Evolutionary conservation across 139 green algal genomes (phyloP), one percentile per base, ranked within the genome.

Genomic region (Chlorokybus atmophyticus): DNA sequence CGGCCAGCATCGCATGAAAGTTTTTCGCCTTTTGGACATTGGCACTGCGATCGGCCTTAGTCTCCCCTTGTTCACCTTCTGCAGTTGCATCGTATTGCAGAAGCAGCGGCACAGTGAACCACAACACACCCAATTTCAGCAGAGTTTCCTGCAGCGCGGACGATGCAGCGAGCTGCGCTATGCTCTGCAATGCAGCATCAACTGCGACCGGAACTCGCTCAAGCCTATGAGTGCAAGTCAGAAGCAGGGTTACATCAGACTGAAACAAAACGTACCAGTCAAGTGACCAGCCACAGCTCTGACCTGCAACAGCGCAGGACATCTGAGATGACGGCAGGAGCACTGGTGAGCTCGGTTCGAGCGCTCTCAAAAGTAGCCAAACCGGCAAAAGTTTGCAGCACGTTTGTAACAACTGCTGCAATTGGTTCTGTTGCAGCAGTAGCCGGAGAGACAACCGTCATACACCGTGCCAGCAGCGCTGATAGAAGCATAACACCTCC

Each of bases 21-120:
- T 85, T 87, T 4, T 62, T 68, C 2, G 82, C 79, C 3, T 71
- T 70, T 67, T 80, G 67, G 52, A 76, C 1, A 44, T 35, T 63
- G n/a, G 8, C 14, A 8, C 21, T 17, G 29, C n/a, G n/a, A n/a
- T n/a, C n/a, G n/a, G n/a, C n/a, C n/a, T n/a, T n/a, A n/a, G n/a
- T n/a, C n/a, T n/a, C n/a, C n/a, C n/a, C n/a, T n/a, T n/a, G n/a
- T n/a, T n/a, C n/a, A 35, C 24, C 60, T 14, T 75, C 71, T 0
- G 79, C 74, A 0, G 85, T 93, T 19, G 67, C 30, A 35, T 95
- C 87, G 59, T 84, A 79, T 24, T 91, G 65, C 48, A 94, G 71
- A 23, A 67, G 59, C 38, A 67, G 25, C n/a, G 83, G 83, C 41
- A 92, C 29, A n/a, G 88, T 28, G 19, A 75, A 63, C 17, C 71